Evolutionary conservation across 108 stramenopile genomes (phyloP), one percentile per base, ranked within the genome.

Genomic region (Fragilaria radians): DNA sequence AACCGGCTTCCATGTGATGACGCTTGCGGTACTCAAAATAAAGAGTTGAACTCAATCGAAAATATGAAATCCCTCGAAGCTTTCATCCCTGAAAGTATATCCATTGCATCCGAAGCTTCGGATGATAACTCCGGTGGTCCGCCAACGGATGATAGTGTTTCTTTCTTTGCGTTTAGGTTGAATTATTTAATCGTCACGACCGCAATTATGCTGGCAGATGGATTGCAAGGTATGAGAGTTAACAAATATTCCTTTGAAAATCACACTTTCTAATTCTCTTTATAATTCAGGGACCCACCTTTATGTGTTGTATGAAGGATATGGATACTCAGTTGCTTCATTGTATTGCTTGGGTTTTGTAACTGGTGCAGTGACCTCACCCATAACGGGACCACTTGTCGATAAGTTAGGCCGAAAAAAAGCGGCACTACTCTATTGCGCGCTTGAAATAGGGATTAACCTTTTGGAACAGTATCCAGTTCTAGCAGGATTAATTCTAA

Each of bases 361-460:
- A 7, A 76, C 78, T 4, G 82, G 82, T 17, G 82, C 77, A 2
- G 34, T 83, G 0, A 76, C 77, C 14, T 64, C 75, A 17, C 82
- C 94, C 1, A 73, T 95, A 33, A 79, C 87, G 9, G 90, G 87
- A 22, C 79, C 85, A 26, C 67, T 89, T 28, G 84, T 88, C 24
- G 93, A 95, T 59, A 62, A 65, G 36, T 74, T 82, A 54, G 90
- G 93, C 33, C 62, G 90, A 7, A 85, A 82, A 47, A 70, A 70
- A 29, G 77, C 77, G 1, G 91, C 90, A 23, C 25, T 92, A 21
- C 52, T 88, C 3, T 95, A 91, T 67, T 91, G 88, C 64, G 57
- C 80, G 5, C 77, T 95, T 0, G 90, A 95, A 68, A 62, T 85
- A 31, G 46, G 56, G 7, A 77, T 82, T 66, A 85, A 83, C 70